Conservation (phyloP, 441 rosid species). For the Croton setiger region DNA sequence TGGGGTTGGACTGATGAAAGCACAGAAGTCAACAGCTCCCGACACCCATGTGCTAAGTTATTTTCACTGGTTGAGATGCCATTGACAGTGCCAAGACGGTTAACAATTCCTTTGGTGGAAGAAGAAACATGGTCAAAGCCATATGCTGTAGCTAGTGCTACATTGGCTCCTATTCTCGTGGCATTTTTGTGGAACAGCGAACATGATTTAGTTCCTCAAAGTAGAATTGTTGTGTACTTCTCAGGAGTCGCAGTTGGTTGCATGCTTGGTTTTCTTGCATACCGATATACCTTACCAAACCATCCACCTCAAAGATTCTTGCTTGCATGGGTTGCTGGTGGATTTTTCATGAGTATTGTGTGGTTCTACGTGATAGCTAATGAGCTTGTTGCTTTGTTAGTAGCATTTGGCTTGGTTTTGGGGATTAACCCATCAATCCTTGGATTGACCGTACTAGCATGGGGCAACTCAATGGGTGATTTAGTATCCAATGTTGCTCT, state of each 20-base stretch:
- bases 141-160: conserved; percentile 64
- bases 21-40: conserved; percentile 24
- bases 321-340: conserved; percentile 71
- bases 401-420: conserved; percentile 57
- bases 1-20: conserved; percentile 79
- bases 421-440: conserved; percentile 77
- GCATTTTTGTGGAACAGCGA: conserved; percentile 56
- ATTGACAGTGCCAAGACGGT: conserved; percentile 54
- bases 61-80: conserved; percentile 55
- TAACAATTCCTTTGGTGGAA: conserved; percentile 67
- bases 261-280: conserved; percentile 45
- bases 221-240: conserved; percentile 30
- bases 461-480: conserved; percentile 78
- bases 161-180: conserved; percentile 59
- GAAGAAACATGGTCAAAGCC: conserved; percentile 72
- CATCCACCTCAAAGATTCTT: conserved; percentile 64
- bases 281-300: conserved; percentile 37
- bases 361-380: conserved; percentile 89
- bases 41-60: conserved; percentile 35
- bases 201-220: conserved; percentile 31
- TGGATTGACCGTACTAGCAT: conserved; percentile 40
- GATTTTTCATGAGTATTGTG: conserved; percentile 77
- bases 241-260: conserved; percentile 44
- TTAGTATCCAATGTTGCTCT: conserved; percentile 70
- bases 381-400: conserved; percentile 72